Evolutionary conservation across 2,329 filamentous ascomycete genomes (phyloP), one percentile per base, ranked within the genome.

Genomic region (Trichoderma arundinaceum): DNA sequence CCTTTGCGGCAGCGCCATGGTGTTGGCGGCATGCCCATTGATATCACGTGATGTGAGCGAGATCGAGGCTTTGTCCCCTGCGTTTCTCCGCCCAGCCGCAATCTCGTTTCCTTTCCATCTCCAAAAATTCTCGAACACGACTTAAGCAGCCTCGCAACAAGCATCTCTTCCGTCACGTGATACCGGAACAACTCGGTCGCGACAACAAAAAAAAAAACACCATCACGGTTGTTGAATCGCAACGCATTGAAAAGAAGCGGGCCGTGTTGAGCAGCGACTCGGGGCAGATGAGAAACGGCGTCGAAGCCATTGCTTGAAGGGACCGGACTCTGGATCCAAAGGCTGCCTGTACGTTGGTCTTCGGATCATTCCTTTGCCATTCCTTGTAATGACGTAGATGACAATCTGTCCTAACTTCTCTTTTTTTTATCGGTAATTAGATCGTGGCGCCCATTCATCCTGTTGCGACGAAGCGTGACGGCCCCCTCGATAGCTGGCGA

Each of bases 371-470:
- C 62, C 49, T 33, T 15, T 61, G 43, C 52, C 17, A 7, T 57
- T 52, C 32, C 22, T 44, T 12, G 46, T 52, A 71, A 74, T 76
- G 73, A 73, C 72, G 71, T 71, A 71, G 67, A 61, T 46, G 59
- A 56, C 17, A n/a, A 43, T 43, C 38, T 46, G 46, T 52, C 46
- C 52, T 65, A 49, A 58, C 52, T 12, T 12, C 51, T 22, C 19
- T 51, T 22, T 43, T 22, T 43, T 28, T 58, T 22, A 19, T 44
- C 28, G 13, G 28, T 59, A 44, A 44, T 51, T 43, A 77, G 74
- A 83, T 74, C 79, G 78, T 86, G 84, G 84, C 84, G 83, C 83
- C 83, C 71, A 79, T 85, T 76, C 82, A 84, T 74, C 79, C 81
- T 74, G 75, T 82, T 73, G 78, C 82, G 77, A 81, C 78, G 81